Conservation (phyloP, 2,329 filamentous ascomycete species). For the Macrophomina pseudophaseolina region DNA sequence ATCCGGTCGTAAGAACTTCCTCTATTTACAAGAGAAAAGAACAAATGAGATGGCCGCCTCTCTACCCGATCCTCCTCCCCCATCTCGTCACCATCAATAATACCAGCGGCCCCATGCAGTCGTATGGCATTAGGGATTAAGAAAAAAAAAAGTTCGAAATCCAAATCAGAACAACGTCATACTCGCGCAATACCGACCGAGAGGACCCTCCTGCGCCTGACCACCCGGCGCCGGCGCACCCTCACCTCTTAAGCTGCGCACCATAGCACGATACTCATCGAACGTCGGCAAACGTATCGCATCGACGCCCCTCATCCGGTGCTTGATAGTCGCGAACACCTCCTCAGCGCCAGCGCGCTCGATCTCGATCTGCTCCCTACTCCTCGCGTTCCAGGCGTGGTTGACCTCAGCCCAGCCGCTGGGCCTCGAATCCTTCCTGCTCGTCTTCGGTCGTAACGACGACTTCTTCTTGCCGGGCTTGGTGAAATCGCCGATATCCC, state of each 20-base stretch:
- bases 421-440: not conserved
- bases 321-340: constrained; percentile 20
- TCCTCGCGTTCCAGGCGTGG: not conserved
- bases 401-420: constrained; percentile 23
- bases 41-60: not conserved
- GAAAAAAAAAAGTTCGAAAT: no score
- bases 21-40: not conserved
- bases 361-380: constrained; percentile 24
- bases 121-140: constrained; percentile 1
- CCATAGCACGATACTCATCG: constrained; percentile 25
- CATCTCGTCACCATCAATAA: no score
- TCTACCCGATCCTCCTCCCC: no score
- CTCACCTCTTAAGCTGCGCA: constrained; percentile 24
- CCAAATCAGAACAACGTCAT: constrained; percentile 19
- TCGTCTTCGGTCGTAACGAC: not conserved
- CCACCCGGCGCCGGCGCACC: not conserved
- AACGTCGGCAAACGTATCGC: constrained; percentile 9
- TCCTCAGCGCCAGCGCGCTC: constrained; percentile 23
- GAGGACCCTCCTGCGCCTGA: constrained; percentile 8
- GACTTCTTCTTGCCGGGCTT: constrained; percentile 12
- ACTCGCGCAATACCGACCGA: constrained; percentile 19
- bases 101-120: not conserved
- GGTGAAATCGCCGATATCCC: not conserved
- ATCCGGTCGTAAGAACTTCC: not conserved
- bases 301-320: constrained; percentile 21